Conservation (phyloP, 345 rosid species). For the Salix koriyanagi region DNA sequence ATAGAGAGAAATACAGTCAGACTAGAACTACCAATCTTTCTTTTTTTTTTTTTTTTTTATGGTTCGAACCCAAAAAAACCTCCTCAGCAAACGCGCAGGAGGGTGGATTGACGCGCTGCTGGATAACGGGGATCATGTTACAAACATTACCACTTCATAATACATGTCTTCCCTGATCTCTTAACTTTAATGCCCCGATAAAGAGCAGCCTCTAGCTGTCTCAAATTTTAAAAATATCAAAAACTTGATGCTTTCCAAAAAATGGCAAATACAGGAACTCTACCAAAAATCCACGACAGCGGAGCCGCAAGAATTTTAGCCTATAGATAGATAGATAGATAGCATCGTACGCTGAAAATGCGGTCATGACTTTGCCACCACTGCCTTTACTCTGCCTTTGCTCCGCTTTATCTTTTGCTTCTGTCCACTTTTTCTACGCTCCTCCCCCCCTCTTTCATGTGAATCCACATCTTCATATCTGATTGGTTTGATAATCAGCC, state of each 20-base stretch:
- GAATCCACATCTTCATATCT: slow-evolving; percentile 65
- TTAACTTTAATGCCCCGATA: not conserved
- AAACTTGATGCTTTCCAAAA: not conserved
- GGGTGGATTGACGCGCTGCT: not conserved
- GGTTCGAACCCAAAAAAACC: too few species aligned
- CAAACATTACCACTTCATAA: not conserved
- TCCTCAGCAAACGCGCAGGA: not conserved
- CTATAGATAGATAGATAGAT: too few species aligned
- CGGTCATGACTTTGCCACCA: slow-evolving; percentile 11
- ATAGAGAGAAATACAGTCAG: too few species aligned
- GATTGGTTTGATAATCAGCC: slow-evolving; percentile 73
- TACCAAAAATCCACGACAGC: not conserved
- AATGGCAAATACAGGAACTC: not conserved
- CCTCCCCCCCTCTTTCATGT: slow-evolving; percentile 43
- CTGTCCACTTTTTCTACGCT: slow-evolving; percentile 24
- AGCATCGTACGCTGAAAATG: not conserved
- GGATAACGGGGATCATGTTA: not conserved
- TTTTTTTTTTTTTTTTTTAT: too few species aligned
- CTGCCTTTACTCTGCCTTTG: slow-evolving; percentile 4
- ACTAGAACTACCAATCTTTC: too few species aligned
- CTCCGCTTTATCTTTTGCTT: slow-evolving; percentile 12
- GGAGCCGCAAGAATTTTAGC: not conserved
- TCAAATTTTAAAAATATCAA: not conserved
- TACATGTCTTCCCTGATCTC: not conserved
- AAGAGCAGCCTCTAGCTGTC: not conserved